phyloP scores from a whole-genome alignment of 768 basidiomycete species.

The Xanthoconium stramineum region DNA sequence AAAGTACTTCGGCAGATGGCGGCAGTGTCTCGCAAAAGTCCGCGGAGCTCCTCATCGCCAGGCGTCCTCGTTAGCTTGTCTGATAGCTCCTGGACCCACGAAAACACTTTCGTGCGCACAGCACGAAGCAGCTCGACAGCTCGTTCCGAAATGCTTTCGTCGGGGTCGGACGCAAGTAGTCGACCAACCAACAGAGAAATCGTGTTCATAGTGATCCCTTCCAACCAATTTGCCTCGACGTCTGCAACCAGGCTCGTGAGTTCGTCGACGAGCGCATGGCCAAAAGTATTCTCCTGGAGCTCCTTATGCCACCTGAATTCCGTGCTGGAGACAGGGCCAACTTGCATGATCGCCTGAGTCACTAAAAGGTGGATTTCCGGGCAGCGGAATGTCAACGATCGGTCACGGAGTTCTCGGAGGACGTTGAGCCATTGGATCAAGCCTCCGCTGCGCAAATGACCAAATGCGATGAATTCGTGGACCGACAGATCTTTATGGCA shows the following conservation, averaged over 20 bases:
- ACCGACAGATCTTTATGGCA: slow-evolving; percentile 40
- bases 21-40: slow-evolving; percentile 17
- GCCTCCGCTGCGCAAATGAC: slow-evolving; percentile 41
- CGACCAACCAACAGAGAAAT: slow-evolving; percentile 34
- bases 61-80: slow-evolving; percentile 12
- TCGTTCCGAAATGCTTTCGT: slow-evolving; percentile 11
- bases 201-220: slow-evolving; percentile 29
- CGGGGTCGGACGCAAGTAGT: slow-evolving; percentile 28
- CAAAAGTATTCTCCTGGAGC: slow-evolving; percentile 6
- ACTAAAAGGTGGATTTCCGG: slow-evolving; percentile 41
- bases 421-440: slow-evolving; percentile 52
- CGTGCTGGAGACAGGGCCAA: slow-evolving; percentile 25
- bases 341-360: slow-evolving; percentile 42
- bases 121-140: slow-evolving; percentile 26
- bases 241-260: slow-evolving; percentile 26
- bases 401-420: slow-evolving; percentile 37
- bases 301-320: slow-evolving; percentile 13
- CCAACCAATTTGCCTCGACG: slow-evolving; percentile 41
- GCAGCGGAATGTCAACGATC: slow-evolving; percentile 35
- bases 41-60: not conserved
- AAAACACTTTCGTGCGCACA: slow-evolving; percentile 30
- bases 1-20: slow-evolving; percentile 30
- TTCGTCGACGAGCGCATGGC: slow-evolving; percentile 32
- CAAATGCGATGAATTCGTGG: slow-evolving; percentile 24
- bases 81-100: slow-evolving; percentile 36